A percentile compares a stretch with the other conserved stretches of the same genome.
Conservation (phyloP, 2,329 filamentous ascomycete genomes). For the Pyrenochaeta sp. region DNA sequence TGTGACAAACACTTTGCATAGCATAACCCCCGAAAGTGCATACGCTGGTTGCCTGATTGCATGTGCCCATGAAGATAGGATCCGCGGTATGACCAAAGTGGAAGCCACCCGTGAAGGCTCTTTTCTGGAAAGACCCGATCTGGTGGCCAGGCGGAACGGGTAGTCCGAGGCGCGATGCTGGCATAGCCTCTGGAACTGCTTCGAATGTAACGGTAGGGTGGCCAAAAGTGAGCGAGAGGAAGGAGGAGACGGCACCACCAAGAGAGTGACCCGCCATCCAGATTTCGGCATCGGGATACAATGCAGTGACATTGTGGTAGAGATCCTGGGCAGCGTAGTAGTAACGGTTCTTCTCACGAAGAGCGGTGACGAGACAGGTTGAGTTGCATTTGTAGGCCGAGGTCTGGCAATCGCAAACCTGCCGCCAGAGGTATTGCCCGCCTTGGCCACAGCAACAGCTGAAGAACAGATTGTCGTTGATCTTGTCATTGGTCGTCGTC, state of each 20-base stretch:
- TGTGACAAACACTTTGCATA: slow-evolving; percentile 91
- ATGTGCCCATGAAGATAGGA: slow-evolving; percentile 91
- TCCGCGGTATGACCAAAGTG: slow-evolving; percentile 97
- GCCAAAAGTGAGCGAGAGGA: slow-evolving; percentile 90
- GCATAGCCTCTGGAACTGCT: slow-evolving; percentile 87
- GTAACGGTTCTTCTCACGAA: slow-evolving; percentile 86
- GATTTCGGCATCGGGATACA: slow-evolving; percentile 83
- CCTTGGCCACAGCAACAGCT: slow-evolving; percentile 97
- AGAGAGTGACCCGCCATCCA: slow-evolving; percentile 95
- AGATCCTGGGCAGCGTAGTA: slow-evolving; percentile 89
- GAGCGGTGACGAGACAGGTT: slow-evolving; percentile 79
- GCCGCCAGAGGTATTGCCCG: slow-evolving; percentile 86
- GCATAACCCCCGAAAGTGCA: slow-evolving; percentile 94
- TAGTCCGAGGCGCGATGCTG: slow-evolving; percentile 82
- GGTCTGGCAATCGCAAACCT: slow-evolving; percentile 92
- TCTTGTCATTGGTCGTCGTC: slow-evolving; percentile 95
- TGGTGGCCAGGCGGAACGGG: slow-evolving; percentile 82
- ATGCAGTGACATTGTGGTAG: slow-evolving; percentile 87
- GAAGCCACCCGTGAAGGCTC: slow-evolving; percentile 73
- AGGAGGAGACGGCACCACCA: slow-evolving; percentile 85
- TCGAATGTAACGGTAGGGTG: slow-evolving; percentile 92
- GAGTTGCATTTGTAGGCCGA: slow-evolving; percentile 90
- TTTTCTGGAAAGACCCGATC: slow-evolving; percentile 70
- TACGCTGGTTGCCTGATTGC: slow-evolving; percentile 86
- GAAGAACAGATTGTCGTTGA: slow-evolving; percentile 97